These are phyloP conservation scores for Populus hybrid DNA, from an alignment of 441 rosid genomes.

Conservation along the genomic window DNA sequence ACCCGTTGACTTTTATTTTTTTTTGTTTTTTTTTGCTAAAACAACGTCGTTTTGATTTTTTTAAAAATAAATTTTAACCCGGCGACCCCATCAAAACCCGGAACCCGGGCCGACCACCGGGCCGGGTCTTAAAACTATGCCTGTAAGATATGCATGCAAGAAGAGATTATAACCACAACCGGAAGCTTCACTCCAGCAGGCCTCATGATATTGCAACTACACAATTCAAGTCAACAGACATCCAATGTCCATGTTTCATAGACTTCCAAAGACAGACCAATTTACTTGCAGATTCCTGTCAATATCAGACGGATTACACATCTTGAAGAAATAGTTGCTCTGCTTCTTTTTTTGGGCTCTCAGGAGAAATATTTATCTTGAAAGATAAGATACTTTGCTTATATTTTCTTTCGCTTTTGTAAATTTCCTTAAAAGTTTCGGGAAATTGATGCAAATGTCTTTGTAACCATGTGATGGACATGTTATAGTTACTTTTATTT, in stretches of 20 bases:
- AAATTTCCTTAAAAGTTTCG: background rate
- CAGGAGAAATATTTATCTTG: background rate
- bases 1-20: too few relatives aligned
- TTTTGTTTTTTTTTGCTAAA: too few relatives aligned
- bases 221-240: background rate
- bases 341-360: background rate
- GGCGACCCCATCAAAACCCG: too few relatives aligned
- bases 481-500: background rate
- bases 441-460: background rate
- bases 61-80: too few relatives aligned
- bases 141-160: background rate
- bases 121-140: too few relatives aligned
- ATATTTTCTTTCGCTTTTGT: background rate
- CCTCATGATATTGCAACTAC: background rate
- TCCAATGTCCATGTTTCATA: background rate
- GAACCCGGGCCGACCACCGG: too few relatives aligned
- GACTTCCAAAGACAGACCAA: background rate
- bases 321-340: background rate
- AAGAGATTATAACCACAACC: background rate
- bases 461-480: background rate
- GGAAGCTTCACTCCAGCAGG: background rate
- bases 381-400: background rate
- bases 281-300: background rate
- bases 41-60: too few relatives aligned
- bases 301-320: background rate